Conservation (phyloP, 306 rosid species). For the Chamaecrista fasciculata region DNA sequence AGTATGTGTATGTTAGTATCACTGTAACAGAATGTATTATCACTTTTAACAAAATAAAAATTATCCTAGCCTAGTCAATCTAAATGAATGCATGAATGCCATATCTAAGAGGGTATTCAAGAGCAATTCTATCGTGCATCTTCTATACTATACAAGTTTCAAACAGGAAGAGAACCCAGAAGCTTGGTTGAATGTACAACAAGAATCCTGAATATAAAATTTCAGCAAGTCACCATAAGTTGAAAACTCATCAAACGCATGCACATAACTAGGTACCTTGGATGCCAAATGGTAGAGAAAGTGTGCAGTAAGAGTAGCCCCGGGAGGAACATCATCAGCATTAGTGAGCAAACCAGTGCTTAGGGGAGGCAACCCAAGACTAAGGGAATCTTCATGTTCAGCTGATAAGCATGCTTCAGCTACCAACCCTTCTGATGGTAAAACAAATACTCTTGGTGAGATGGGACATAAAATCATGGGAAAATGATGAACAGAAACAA, state of each 20-base stretch:
- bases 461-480: slow-evolving; percentile 84
- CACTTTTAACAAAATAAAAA: neutral
- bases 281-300: slow-evolving; percentile 86
- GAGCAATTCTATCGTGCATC: slow-evolving; percentile 1
- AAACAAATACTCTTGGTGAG: slow-evolving; percentile 91
- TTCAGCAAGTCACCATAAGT: slow-evolving; percentile 15
- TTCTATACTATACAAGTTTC: slow-evolving; percentile 20
- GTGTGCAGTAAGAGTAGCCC: slow-evolving; percentile 86
- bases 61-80: slow-evolving; percentile 10
- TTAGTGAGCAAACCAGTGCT: slow-evolving; percentile 71
- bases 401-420: slow-evolving; percentile 73
- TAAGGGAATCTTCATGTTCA: slow-evolving; percentile 67
- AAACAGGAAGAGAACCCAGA: neutral
- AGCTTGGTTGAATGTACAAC: slow-evolving; percentile 2
- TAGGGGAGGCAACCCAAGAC: slow-evolving; percentile 84
- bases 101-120: slow-evolving; percentile 7
- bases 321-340: slow-evolving; percentile 90
- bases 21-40: neutral
- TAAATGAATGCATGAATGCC: neutral
- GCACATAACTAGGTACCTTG: slow-evolving; percentile 56
- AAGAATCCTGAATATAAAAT: neutral
- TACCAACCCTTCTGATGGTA: slow-evolving; percentile 86
- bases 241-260: slow-evolving; percentile 25
- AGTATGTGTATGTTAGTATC: neutral
- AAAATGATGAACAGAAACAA: slow-evolving; percentile 82